phyloP scores from a whole-genome alignment of 148 eudicot genomes.

The Polygonum aviculare region DNA sequence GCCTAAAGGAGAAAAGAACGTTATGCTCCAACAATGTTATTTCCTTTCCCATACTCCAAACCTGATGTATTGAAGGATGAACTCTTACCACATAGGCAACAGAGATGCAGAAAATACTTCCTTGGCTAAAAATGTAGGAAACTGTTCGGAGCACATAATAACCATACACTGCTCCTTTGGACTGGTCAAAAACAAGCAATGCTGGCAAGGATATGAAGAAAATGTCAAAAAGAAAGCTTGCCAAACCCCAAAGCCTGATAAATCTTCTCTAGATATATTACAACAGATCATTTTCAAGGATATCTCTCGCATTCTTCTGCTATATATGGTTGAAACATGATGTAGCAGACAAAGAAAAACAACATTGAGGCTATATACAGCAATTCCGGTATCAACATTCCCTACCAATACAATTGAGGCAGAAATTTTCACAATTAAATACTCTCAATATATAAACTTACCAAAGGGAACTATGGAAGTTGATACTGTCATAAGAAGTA shows the following conservation, averaged over 20 bases:
- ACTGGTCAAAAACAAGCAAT: slow-evolving; percentile 53
- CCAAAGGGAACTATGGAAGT: slow-evolving; percentile 73
- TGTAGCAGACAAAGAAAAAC: neutral
- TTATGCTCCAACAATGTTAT: neutral
- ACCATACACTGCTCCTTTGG: slow-evolving; percentile 64
- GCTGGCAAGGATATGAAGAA: slow-evolving; percentile 32
- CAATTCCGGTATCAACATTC: neutral
- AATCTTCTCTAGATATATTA: neutral
- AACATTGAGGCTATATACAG: neutral
- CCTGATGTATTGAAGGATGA: neutral
- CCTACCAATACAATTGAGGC: neutral
- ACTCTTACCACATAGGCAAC: slow-evolving; percentile 84
- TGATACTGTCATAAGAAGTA: slow-evolving; percentile 72
- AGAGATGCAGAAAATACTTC: slow-evolving; percentile 89
- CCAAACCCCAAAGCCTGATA: neutral
- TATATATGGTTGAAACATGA: neutral
- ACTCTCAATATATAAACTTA: slow-evolving; percentile 12
- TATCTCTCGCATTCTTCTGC: neutral
- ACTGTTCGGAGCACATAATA: slow-evolving; percentile 69
- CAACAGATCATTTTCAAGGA: neutral
- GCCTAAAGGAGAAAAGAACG: slow-evolving; percentile 33
- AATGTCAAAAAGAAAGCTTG: neutral
- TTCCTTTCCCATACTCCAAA: neutral
- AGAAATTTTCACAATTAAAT: neutral
- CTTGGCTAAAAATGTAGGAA: slow-evolving; percentile 71